phyloP scores from a whole-genome alignment of 345 rosid species.

The Corchorus olitorius region DNA sequence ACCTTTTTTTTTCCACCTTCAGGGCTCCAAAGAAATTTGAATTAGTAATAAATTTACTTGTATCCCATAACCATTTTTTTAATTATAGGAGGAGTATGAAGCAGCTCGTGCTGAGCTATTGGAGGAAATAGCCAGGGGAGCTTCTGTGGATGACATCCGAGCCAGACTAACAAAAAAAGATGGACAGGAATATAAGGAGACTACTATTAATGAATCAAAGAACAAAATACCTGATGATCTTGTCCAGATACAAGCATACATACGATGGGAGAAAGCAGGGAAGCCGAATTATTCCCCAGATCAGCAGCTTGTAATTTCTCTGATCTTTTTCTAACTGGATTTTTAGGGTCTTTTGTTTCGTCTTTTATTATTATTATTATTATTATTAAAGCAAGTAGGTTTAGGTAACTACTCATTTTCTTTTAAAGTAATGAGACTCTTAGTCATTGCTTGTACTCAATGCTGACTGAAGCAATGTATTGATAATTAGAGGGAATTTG shows the following conservation, averaged over 20 bases:
- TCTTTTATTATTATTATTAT: no score
- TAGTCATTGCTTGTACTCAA: constrained; percentile 3
- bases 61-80: constrained; percentile 8
- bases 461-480: constrained; percentile 19
- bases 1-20: background rate
- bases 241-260: constrained; percentile 60
- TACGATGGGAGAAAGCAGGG: constrained; percentile 83
- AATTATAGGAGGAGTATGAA: constrained; percentile 81
- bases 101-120: constrained; percentile 87
- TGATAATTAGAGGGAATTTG: constrained; percentile 55
- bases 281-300: constrained; percentile 66
- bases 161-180: constrained; percentile 58
- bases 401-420: background rate
- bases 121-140: constrained; percentile 80
- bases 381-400: background rate
- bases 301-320: constrained; percentile 48
- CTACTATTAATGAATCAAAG: constrained; percentile 35
- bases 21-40: background rate
- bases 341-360: background rate
- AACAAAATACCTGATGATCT: constrained; percentile 59
- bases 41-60: background rate
- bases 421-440: constrained; percentile 11
- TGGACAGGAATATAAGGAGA: constrained; percentile 43
- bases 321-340: constrained; percentile 18
- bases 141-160: constrained; percentile 74